These are phyloP conservation scores for Fomitopsis palustris DNA, from an alignment of 1,284 basidiomycete species.

Conservation along the genomic window DNA sequence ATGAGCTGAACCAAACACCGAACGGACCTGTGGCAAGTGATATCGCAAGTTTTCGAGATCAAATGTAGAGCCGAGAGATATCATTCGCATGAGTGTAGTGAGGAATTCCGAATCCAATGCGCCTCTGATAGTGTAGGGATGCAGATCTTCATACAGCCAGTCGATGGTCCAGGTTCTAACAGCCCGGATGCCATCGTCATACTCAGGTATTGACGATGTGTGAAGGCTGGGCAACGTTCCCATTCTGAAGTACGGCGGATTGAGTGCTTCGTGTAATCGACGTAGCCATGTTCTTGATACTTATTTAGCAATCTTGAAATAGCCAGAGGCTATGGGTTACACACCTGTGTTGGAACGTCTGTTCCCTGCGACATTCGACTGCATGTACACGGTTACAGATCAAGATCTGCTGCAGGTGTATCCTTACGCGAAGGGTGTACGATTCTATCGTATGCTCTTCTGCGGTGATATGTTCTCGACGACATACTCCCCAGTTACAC, in stretches of 20 bases:
- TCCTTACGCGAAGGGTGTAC: conserved; percentile 38
- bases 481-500: conserved; percentile 2
- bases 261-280: conserved; percentile 20
- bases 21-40: conserved; percentile 14
- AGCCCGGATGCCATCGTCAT: conserved; percentile 29
- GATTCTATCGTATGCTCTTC: conserved; percentile 22
- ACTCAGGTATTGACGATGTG: conserved; percentile 33
- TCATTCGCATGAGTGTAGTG: conserved; percentile 17
- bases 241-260: conserved; percentile 17
- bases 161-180: conserved; percentile 1
- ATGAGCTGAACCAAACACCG: conserved; percentile 11
- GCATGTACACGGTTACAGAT: conserved; percentile 35
- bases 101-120: conserved; percentile 6
- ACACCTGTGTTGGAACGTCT: conserved; percentile 15
- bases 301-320: background rate
- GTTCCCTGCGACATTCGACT: conserved; percentile 18
- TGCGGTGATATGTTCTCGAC: conserved; percentile 26
- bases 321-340: background rate
- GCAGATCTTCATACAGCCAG: background rate
- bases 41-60: background rate
- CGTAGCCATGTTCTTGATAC: conserved; percentile 20
- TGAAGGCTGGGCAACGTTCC: conserved; percentile 28
- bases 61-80: conserved; percentile 22
- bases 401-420: conserved; percentile 47
- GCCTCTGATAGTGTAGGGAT: background rate